phyloP scores from a whole-genome alignment of 805 yeast species.

The Ogataea ramenticola region DNA sequence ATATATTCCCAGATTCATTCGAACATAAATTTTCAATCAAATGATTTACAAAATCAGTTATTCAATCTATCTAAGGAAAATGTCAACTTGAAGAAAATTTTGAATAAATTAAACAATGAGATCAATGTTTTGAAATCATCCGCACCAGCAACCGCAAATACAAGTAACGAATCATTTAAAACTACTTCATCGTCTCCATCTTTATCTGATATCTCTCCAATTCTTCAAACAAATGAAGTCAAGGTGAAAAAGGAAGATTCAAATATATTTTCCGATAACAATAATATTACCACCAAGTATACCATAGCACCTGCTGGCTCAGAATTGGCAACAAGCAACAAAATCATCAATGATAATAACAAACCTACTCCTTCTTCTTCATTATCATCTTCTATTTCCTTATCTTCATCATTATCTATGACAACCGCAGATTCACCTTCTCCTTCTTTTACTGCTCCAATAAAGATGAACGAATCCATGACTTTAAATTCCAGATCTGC shows the following conservation, averaged over 20 bases:
- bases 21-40: conserved; percentile 25
- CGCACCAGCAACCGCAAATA: too few species aligned
- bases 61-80: conserved; percentile 36
- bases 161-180: conserved; percentile 10
- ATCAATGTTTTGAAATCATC: conserved; percentile 25
- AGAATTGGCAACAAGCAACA: too few species aligned
- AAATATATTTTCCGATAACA: too few species aligned
- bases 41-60: conserved; percentile 31
- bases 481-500: background rate
- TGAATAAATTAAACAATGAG: conserved; percentile 32
- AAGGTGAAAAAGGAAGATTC: too few species aligned
- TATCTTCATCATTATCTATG: background rate
- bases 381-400: background rate
- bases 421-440: background rate
- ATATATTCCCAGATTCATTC: conserved; percentile 30
- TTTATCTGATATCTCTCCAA: background rate
- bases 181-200: background rate
- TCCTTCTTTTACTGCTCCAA: background rate
- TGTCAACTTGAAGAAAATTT: conserved; percentile 33
- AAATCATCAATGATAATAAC: too few species aligned
- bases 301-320: too few species aligned
- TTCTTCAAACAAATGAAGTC: too few species aligned
- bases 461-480: background rate
- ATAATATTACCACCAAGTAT: too few species aligned
- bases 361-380: too few species aligned